These are phyloP conservation scores for Auricularia auricula-judae DNA, from an alignment of 768 basidiomycete species.

Conservation along the genomic window DNA sequence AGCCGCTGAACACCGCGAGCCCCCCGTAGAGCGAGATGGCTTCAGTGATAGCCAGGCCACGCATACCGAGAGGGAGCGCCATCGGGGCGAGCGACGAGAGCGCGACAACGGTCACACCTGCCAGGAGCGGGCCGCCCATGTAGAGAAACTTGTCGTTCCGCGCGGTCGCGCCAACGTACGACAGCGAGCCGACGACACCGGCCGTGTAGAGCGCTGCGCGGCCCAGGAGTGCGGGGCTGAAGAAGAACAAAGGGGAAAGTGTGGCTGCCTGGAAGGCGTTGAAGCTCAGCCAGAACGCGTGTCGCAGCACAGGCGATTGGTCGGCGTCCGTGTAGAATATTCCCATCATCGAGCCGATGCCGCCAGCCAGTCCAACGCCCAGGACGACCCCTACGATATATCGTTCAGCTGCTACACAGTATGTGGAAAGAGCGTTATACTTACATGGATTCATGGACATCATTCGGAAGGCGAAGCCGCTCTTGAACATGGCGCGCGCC, in stretches of 20 bases:
- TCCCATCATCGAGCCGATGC: slow-evolving; percentile 80
- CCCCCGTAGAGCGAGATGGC: slow-evolving; percentile 78
- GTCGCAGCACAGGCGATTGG: slow-evolving; percentile 55
- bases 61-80: slow-evolving; percentile 74
- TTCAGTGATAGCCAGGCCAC: slow-evolving; percentile 66
- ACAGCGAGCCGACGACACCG: slow-evolving; percentile 75
- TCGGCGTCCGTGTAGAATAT: slow-evolving; percentile 71
- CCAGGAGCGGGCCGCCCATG: slow-evolving; percentile 79
- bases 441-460: slow-evolving; percentile 79
- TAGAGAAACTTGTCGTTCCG: slow-evolving; percentile 75
- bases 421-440: slow-evolving; percentile 12
- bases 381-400: slow-evolving; percentile 55
- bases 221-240: slow-evolving; percentile 73
- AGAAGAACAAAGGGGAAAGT: slow-evolving; percentile 80
- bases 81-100: slow-evolving; percentile 81
- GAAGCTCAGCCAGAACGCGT: slow-evolving; percentile 79
- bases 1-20: slow-evolving; percentile 76
- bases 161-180: slow-evolving; percentile 83
- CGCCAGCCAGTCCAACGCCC: slow-evolving; percentile 66
- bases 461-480: slow-evolving; percentile 55
- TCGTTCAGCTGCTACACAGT: background rate
- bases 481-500: slow-evolving; percentile 68
- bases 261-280: slow-evolving; percentile 81
- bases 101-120: slow-evolving; percentile 81
- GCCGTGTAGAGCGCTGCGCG: slow-evolving; percentile 83